These are phyloP conservation scores for Termitomyces eurrhizus DNA, from an alignment of 768 basidiomycete species.

Conservation along the genomic window DNA sequence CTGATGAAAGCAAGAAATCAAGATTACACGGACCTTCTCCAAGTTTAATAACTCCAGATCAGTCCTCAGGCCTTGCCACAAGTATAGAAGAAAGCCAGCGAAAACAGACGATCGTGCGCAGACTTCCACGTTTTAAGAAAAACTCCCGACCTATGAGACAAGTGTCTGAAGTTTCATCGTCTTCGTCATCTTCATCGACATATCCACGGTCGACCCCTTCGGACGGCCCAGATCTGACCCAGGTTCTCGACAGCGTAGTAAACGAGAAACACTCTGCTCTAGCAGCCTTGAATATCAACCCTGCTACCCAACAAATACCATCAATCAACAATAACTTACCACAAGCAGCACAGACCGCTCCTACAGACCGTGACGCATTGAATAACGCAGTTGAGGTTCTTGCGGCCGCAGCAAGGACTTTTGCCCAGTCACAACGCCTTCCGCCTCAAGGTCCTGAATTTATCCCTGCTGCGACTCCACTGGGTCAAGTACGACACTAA, in stretches of 20 bases:
- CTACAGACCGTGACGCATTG: not conserved
- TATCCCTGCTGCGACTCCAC: not conserved
- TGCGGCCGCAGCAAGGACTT: not conserved
- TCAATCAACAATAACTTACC: not conserved
- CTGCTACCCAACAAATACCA: not conserved
- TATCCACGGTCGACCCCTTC: not conserved
- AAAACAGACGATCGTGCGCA: not conserved
- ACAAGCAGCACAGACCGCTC: not conserved
- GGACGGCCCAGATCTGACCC: not conserved
- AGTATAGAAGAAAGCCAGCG: not conserved
- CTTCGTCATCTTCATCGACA: not conserved
- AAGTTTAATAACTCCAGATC: not conserved
- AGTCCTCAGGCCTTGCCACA: not conserved
- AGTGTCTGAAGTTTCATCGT: not conserved
- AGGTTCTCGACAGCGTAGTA: not conserved
- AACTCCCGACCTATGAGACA: not conserved
- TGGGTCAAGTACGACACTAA: not conserved
- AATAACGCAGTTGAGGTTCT: not conserved
- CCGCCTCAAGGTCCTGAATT: not conserved
- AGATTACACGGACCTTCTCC: not conserved
- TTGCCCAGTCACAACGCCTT: not conserved
- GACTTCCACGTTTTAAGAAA: not conserved
- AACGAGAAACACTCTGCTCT: not conserved
- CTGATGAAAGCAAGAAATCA: not conserved
- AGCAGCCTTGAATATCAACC: not conserved